phyloP scores from a whole-genome alignment of 352 stramenopile genomes.

The Globisporangium carolinianum region DNA sequence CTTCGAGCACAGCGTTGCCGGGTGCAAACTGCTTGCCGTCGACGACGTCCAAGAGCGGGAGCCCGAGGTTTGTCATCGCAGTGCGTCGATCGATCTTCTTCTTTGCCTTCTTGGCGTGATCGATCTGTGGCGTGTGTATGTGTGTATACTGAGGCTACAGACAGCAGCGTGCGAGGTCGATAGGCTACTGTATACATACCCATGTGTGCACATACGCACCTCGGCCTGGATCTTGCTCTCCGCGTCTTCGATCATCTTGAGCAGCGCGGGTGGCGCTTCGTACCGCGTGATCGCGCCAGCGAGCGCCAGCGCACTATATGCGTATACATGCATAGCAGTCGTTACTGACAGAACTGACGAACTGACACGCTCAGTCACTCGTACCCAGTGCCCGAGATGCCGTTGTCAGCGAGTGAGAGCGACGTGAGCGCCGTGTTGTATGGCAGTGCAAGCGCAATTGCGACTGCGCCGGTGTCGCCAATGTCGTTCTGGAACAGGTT shows the following conservation, averaged over 20 bases:
- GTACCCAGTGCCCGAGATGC: constrained; percentile 33
- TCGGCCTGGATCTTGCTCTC: constrained; percentile 63
- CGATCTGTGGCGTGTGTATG: constrained; percentile 21
- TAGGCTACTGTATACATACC: neutral
- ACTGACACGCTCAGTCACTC: neutral
- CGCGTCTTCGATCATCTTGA: constrained; percentile 48
- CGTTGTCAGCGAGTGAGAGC: constrained; percentile 62
- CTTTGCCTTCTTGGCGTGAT: constrained; percentile 75
- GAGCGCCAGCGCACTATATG: constrained; percentile 26
- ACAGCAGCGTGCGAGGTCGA: neutral
- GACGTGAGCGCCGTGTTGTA: constrained; percentile 51
- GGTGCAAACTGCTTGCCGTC: constrained; percentile 47
- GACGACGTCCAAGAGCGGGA: constrained; percentile 48
- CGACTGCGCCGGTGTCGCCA: constrained; percentile 40
- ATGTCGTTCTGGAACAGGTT: constrained; percentile 71
- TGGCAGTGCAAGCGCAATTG: constrained; percentile 47
- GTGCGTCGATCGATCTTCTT: constrained; percentile 65
- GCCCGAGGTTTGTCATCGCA: constrained; percentile 41
- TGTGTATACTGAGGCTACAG: too few relatives aligned
- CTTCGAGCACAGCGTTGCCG: constrained; percentile 51
- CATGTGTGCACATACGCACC: constrained; percentile 14
- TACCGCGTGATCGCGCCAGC: constrained; percentile 45
- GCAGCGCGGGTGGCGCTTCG: constrained; percentile 34
- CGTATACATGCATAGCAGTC: neutral
- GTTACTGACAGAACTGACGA: constrained; percentile 5